phyloP scores from a whole-genome alignment of 345 rosid genomes.

The Acer campestre region DNA sequence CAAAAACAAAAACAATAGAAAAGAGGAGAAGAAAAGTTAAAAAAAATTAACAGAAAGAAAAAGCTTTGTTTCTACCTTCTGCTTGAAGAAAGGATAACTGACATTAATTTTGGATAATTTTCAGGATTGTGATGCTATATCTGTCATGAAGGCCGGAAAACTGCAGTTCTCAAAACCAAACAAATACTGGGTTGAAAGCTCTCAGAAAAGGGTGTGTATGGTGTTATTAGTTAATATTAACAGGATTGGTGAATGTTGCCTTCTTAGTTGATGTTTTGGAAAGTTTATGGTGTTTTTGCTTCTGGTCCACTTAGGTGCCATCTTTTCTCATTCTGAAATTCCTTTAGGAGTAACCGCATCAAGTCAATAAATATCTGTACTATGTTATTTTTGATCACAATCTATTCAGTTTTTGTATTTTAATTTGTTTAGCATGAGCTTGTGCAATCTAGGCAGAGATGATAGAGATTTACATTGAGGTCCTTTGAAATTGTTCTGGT shows the following conservation, averaged over 20 bases:
- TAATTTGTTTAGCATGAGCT: constrained; percentile 1
- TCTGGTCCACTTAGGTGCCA: not conserved
- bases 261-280: constrained; percentile 1
- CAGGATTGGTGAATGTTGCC: not conserved
- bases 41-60: not conserved
- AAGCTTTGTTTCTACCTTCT: not conserved
- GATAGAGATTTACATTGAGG: not conserved
- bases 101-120: constrained; percentile 17
- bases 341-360: not conserved
- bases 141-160: constrained; percentile 76
- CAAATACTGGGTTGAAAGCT: constrained; percentile 79
- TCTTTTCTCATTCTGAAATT: not conserved
- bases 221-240: not conserved
- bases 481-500: not conserved
- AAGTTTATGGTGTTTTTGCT: not conserved
- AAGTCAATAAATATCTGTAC: not conserved
- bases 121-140: constrained; percentile 70
- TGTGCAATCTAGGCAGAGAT: constrained; percentile 4
- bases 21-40: not conserved
- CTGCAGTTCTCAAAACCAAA: constrained; percentile 70
- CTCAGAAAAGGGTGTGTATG: constrained; percentile 77
- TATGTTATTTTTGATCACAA: not conserved
- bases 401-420: not conserved
- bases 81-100: not conserved
- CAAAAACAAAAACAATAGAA: too few species aligned